These are phyloP conservation scores for Boletellus emodensis DNA, from an alignment of 768 basidiomycete genomes.

Conservation along the genomic window DNA sequence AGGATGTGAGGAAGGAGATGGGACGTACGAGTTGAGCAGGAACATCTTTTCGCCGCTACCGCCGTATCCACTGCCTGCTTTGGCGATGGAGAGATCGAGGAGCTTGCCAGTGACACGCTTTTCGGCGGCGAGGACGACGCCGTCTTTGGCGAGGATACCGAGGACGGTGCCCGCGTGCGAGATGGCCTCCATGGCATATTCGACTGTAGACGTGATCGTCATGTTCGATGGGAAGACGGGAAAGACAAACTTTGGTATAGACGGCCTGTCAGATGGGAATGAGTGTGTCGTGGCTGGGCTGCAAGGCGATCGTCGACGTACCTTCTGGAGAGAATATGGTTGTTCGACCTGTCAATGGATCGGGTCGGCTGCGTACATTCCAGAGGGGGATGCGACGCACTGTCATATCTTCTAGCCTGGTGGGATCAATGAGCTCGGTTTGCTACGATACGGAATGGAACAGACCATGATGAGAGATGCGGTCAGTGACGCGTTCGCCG, in stretches of 20 bases:
- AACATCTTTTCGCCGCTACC: constrained; percentile 99
- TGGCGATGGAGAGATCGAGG: constrained; percentile 81
- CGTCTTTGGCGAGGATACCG: constrained; percentile 87
- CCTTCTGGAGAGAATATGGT: constrained; percentile 99
- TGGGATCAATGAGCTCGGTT: neutral
- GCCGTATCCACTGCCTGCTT: constrained; percentile 79
- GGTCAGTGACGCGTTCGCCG: constrained; percentile 22
- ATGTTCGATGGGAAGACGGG: neutral
- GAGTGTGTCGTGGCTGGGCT: constrained; percentile 7
- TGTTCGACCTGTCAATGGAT: constrained; percentile 66
- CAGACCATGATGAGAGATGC: constrained; percentile 44
- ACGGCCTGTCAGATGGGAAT: constrained; percentile 56
- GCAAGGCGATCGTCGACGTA: constrained; percentile 30
- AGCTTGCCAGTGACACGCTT: constrained; percentile 99
- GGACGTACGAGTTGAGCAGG: constrained; percentile 77
- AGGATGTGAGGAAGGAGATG: no score
- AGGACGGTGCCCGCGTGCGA: constrained; percentile 92
- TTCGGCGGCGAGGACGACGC: constrained; percentile 89
- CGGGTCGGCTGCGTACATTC: constrained; percentile 17
- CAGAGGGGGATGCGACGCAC: constrained; percentile 46
- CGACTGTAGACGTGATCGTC: constrained; percentile 52
- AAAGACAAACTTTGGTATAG: constrained; percentile 83
- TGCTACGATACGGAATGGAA: neutral
- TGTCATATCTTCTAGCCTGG: constrained; percentile 92
- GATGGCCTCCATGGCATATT: constrained; percentile 99